Conservation (phyloP, 208 protist genomes). For the Trypanosoma scelopori region DNA sequence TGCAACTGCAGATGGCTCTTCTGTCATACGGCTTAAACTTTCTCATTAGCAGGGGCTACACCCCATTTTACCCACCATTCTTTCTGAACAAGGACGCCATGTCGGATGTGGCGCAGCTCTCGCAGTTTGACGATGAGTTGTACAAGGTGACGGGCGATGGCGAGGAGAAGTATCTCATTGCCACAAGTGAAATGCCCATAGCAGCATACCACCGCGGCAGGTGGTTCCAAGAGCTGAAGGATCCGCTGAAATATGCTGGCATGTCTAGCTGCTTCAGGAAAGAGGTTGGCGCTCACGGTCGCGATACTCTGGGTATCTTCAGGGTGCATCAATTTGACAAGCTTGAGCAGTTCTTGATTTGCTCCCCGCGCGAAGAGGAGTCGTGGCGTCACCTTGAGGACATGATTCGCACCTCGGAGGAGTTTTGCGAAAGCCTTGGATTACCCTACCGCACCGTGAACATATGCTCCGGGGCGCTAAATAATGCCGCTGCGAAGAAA, state of each 20-base stretch:
- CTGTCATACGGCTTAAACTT: conserved; percentile 98
- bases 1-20: conserved; percentile 97
- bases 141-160: conserved; percentile 98
- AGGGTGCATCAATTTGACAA: conserved; percentile 98
- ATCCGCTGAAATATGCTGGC: conserved; percentile 96
- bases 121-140: conserved; percentile 99
- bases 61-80: conserved; percentile 98
- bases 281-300: conserved; percentile 97
- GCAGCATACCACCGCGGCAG: conserved; percentile 96
- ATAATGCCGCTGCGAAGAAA: conserved; percentile 99
- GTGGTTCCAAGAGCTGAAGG: conserved; percentile 92
- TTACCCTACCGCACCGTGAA: conserved; percentile 94
- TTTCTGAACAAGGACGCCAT: conserved; percentile 99
- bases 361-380: conserved; percentile 87
- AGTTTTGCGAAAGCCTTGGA: conserved; percentile 94
- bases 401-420: conserved; percentile 91
- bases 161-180: conserved; percentile 99
- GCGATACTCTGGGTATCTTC: conserved; percentile 96
- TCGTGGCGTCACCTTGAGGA: conserved; percentile 91
- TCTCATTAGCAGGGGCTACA: conserved; percentile 91
- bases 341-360: conserved; percentile 95
- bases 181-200: conserved; percentile 99
- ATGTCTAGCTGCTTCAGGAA: conserved; percentile 99
- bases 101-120: conserved; percentile 96
- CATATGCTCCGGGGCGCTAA: conserved; percentile 96